Conservation (phyloP, 306 rosid genomes). For the Vigna radiata region DNA sequence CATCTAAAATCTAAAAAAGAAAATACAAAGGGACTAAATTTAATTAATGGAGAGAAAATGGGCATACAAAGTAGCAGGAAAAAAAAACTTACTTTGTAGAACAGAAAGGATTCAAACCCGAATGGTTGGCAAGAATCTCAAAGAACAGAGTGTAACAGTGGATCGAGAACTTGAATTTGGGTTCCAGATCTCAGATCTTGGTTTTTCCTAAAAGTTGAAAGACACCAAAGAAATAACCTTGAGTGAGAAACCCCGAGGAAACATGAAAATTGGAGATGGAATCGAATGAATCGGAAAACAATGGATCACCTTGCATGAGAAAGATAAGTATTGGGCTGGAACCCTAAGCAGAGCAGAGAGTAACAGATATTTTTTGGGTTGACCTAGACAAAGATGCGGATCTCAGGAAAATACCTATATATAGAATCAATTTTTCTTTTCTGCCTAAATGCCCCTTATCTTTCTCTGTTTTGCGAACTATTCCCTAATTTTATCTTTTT, state of each 20-base stretch:
- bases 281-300: conserved; percentile 1
- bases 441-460: not conserved
- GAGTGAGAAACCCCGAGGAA: conserved; percentile 5
- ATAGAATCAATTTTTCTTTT: not conserved
- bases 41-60: not conserved
- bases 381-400: conserved; percentile 42
- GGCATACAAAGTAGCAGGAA: not conserved
- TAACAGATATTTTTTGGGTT: conserved; percentile 40
- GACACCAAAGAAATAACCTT: conserved; percentile 25
- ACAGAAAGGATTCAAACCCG: conserved; percentile 20
- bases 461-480: not conserved
- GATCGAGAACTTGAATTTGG: not conserved
- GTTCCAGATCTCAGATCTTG: conserved; percentile 46
- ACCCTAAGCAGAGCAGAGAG: conserved; percentile 57
- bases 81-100: conserved; percentile 17
- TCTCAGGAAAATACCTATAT: not conserved
- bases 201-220: conserved; percentile 15
- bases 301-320: conserved; percentile 47
- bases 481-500: not conserved
- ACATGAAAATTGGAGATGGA: not conserved
- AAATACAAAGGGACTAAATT: not conserved
- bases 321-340: conserved; percentile 37
- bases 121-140: not conserved
- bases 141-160: not conserved
- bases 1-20: not conserved